A percentile compares a stretch with the other conserved stretches of the same genome.
These are phyloP conservation scores for Aspergillus pseudoviridinutans DNA, from an alignment of 2,329 filamentous ascomycete genomes.

Conservation along the genomic window DNA sequence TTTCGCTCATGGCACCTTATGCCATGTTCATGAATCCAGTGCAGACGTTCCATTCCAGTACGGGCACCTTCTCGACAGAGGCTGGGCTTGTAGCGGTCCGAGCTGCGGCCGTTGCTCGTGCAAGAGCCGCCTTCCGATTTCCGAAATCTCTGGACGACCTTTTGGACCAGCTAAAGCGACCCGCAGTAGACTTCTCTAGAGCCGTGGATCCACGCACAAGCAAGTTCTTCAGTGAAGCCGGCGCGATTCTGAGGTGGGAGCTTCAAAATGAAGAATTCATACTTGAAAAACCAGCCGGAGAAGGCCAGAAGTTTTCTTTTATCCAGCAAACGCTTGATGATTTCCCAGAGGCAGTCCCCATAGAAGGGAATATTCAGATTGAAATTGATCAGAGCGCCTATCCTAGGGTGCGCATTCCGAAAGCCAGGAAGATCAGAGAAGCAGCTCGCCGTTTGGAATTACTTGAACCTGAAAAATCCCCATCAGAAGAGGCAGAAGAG, in stretches of 20 bases:
- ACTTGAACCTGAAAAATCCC: background rate
- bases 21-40: constrained; percentile 37
- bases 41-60: constrained; percentile 37
- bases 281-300: constrained; percentile 10
- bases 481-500: background rate
- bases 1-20: constrained; percentile 25
- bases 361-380: constrained; percentile 33
- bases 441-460: background rate
- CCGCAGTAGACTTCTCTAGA: constrained; percentile 11
- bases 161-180: constrained; percentile 16
- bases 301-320: constrained; percentile 21
- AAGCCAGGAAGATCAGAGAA: constrained; percentile 7
- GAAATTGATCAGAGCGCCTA: constrained; percentile 16
- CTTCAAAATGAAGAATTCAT: constrained; percentile 28
- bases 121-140: constrained; percentile 8
- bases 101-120: constrained; percentile 1
- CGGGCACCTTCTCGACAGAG: constrained; percentile 47
- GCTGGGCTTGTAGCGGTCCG: constrained; percentile 20
- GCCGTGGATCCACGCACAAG: constrained; percentile 20
- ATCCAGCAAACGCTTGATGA: constrained; percentile 36
- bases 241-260: constrained; percentile 37
- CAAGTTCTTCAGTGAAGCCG: constrained; percentile 27
- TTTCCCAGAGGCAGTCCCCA: constrained; percentile 27
- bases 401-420: background rate
- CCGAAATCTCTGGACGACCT: constrained; percentile 31